These are phyloP conservation scores for Diaporthe sp. DNA, from an alignment of 2,329 filamentous ascomycete genomes.

Conservation along the genomic window DNA sequence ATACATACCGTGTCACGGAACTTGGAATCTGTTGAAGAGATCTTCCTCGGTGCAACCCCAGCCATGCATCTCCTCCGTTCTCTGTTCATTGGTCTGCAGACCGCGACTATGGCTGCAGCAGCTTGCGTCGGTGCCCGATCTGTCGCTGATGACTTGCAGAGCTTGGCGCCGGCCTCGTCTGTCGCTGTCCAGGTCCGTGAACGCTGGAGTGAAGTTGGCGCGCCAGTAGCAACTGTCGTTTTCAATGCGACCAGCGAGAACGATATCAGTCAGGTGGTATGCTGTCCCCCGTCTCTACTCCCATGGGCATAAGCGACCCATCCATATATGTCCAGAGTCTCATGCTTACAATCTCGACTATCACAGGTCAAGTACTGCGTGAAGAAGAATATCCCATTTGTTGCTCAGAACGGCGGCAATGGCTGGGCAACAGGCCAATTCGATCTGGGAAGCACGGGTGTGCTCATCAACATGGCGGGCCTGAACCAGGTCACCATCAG, in stretches of 20 bases:
- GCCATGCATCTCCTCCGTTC: conserved; percentile 7
- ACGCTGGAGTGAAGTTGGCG: conserved; percentile 9
- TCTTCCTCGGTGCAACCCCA: not conserved
- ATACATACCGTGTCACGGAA: not conserved
- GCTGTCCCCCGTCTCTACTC: not conserved
- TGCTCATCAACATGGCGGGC: conserved; percentile 43
- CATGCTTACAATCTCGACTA: not conserved
- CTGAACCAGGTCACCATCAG: conserved; percentile 43
- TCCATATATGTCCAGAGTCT: not conserved
- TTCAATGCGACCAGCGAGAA: conserved; percentile 10
- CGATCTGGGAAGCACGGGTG: conserved; percentile 38
- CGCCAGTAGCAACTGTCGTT: not conserved
- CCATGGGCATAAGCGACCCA: not conserved
- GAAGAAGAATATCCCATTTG: conserved; percentile 41
- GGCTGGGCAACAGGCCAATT: conserved; percentile 44
- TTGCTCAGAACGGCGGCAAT: conserved; percentile 44
- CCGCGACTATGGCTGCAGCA: not conserved
- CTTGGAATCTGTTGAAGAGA: not conserved
- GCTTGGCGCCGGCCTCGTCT: not conserved
- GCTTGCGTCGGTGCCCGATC: not conserved
- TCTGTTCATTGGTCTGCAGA: not conserved
- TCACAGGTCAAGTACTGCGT: conserved; percentile 15
- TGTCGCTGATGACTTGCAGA: not conserved
- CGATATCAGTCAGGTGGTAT: conserved; percentile 3
- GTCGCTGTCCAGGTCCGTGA: conserved; percentile 4